Evolutionary conservation across 176 grass and related monocot species (phyloP).

Genomic region (Urochloa ruziziensis): DNA sequence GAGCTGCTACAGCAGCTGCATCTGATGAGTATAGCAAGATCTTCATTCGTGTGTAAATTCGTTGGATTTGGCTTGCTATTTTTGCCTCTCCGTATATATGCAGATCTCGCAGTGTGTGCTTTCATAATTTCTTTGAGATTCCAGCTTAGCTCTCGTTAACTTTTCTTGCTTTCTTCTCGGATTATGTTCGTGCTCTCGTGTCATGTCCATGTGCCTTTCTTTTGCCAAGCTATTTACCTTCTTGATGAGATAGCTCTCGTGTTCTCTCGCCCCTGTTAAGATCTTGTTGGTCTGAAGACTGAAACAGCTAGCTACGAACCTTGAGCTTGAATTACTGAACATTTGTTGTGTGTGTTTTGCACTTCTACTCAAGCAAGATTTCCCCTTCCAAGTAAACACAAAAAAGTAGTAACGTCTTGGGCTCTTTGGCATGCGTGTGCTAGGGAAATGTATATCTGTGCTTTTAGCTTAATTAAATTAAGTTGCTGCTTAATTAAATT

Average conservation of each 20-base stretch:
- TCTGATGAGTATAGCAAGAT: slow-evolving; percentile 18
- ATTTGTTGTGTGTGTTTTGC: not conserved
- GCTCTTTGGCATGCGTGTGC: not conserved
- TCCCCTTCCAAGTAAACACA: not conserved
- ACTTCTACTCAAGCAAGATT: not conserved
- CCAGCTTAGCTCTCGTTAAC: not conserved
- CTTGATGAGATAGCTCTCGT: not conserved
- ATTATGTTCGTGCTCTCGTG: not conserved
- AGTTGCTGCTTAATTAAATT: not conserved
- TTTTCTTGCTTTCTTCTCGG: slow-evolving; percentile 1
- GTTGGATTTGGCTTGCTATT: slow-evolving; percentile 31
- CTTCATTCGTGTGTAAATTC: not conserved
- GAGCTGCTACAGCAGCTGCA: not conserved
- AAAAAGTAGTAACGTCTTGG: not conserved
- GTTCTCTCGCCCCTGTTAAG: not conserved
- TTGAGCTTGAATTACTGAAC: not conserved
- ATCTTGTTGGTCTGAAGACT: not conserved
- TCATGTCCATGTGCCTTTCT: not conserved
- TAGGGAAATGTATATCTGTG: not conserved
- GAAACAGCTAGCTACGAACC: not conserved
- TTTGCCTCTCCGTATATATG: not conserved
- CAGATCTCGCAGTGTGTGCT: slow-evolving; percentile 4
- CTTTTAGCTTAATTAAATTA: not conserved
- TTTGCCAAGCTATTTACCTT: not conserved
- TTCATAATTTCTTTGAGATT: not conserved